These are phyloP conservation scores for Leccinum imitatum DNA, from an alignment of 768 basidiomycete genomes.

Conservation along the genomic window DNA sequence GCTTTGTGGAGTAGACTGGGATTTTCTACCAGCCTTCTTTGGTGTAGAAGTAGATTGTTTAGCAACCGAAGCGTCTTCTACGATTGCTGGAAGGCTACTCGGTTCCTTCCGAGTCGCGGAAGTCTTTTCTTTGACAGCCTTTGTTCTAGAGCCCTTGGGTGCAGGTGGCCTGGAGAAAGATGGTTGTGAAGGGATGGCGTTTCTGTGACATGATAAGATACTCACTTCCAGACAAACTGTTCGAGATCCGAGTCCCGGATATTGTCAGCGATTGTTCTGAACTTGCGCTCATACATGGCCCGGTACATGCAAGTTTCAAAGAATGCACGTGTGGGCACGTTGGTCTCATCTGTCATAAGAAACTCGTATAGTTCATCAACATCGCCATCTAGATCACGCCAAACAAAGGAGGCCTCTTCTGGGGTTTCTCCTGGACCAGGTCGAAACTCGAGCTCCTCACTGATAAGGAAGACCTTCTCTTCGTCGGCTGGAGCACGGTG, in stretches of 20 bases:
- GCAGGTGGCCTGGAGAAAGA: slow-evolving; percentile 23
- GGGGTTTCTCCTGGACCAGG: slow-evolving; percentile 67
- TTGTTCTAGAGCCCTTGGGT: slow-evolving; percentile 20
- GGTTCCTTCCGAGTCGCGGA: slow-evolving; percentile 6
- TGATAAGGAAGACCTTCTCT: slow-evolving; percentile 89
- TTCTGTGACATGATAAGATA: slow-evolving; percentile 13
- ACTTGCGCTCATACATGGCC: slow-evolving; percentile 96
- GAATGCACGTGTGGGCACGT: slow-evolving; percentile 74
- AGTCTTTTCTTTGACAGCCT: slow-evolving; percentile 17
- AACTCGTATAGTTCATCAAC: slow-evolving; percentile 94
- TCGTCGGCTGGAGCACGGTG: slow-evolving; percentile 69
- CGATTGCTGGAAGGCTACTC: slow-evolving; percentile 4
- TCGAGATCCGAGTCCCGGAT: slow-evolving; percentile 67
- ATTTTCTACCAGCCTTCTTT: slow-evolving; percentile 15
- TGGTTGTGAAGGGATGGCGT: neutral
- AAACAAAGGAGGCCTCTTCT: slow-evolving; percentile 79
- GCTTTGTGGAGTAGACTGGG: slow-evolving; percentile 19
- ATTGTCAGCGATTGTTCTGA: slow-evolving; percentile 67
- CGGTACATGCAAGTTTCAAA: slow-evolving; percentile 95
- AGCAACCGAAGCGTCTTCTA: slow-evolving; percentile 3
- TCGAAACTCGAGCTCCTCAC: slow-evolving; percentile 86
- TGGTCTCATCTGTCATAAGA: slow-evolving; percentile 74
- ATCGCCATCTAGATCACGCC: slow-evolving; percentile 91
- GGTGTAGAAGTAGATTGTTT: slow-evolving; percentile 17
- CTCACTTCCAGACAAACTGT: slow-evolving; percentile 81